Evolutionary conservation across 2,329 filamentous ascomycete genomes (phyloP).

Genomic region (Trichoderma brevicompactum): DNA sequence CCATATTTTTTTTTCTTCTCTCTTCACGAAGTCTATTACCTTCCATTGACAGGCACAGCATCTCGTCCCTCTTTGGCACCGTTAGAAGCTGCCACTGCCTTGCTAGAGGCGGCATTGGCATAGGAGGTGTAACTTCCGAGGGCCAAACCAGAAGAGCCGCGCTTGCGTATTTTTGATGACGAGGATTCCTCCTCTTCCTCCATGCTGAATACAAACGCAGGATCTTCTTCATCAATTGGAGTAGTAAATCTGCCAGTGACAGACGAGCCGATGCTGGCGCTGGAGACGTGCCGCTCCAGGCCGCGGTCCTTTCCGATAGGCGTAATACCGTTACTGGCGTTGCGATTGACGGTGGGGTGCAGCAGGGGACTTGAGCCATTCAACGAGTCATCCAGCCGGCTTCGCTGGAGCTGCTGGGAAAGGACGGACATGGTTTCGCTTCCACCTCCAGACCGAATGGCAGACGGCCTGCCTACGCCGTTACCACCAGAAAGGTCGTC

Average conservation of each 20-base stretch:
- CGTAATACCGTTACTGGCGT: slow-evolving; percentile 46
- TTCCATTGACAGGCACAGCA: slow-evolving; percentile 40
- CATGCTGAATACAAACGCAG: slow-evolving; percentile 68
- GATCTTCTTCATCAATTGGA: slow-evolving; percentile 68
- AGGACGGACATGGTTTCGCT: slow-evolving; percentile 62
- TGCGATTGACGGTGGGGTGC: slow-evolving; percentile 53
- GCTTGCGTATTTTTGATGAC: slow-evolving; percentile 52
- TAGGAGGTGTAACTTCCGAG: slow-evolving; percentile 48
- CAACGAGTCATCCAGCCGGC: slow-evolving; percentile 55
- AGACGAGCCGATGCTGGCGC: slow-evolving; percentile 59
- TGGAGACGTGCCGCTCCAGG: slow-evolving; percentile 63
- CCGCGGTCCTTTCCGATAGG: slow-evolving; percentile 49
- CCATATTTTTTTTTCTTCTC: slow-evolving; percentile 11
- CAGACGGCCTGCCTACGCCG: slow-evolving; percentile 47
- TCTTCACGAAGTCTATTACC: slow-evolving; percentile 34
- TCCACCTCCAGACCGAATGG: slow-evolving; percentile 48
- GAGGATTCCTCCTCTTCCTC: slow-evolving; percentile 63
- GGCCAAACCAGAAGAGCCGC: slow-evolving; percentile 51
- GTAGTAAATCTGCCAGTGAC: slow-evolving; percentile 63
- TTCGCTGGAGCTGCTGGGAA: slow-evolving; percentile 66
- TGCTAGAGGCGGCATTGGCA: slow-evolving; percentile 43
- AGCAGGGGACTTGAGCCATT: slow-evolving; percentile 53
- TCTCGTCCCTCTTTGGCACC: slow-evolving; percentile 40
- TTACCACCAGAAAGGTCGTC: slow-evolving; percentile 42
- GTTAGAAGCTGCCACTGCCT: slow-evolving; percentile 33